Evolutionary conservation across 306 rosid genomes (phyloP).

Genomic region (Sophora flavescens): DNA sequence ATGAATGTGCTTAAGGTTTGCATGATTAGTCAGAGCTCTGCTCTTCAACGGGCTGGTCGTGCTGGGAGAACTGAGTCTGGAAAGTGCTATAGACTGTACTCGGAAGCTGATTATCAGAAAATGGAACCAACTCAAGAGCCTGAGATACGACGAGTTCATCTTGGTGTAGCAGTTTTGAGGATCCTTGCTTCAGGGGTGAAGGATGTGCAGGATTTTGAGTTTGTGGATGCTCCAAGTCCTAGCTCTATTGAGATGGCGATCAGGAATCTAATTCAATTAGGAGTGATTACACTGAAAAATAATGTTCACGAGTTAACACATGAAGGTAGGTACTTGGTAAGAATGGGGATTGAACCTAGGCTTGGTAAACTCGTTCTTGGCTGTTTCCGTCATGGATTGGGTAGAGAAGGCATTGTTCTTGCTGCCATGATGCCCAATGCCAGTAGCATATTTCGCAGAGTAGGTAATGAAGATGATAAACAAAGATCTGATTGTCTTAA

Average conservation of each 20-base stretch:
- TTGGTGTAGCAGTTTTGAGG: conserved; percentile 92
- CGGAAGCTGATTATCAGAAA: conserved; percentile 69
- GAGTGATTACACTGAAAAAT: conserved; percentile 62
- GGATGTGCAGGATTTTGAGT: conserved; percentile 80
- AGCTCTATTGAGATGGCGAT: conserved; percentile 86
- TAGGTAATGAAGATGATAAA: conserved; percentile 80
- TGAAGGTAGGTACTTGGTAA: conserved; percentile 74
- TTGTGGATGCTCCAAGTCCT: conserved; percentile 88
- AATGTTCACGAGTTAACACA: conserved; percentile 63
- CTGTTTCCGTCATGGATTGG: conserved; percentile 58
- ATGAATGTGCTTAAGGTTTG: conserved; percentile 92
- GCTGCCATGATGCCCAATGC: conserved; percentile 94
- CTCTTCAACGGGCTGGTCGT: conserved; percentile 94
- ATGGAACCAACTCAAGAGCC: conserved; percentile 91
- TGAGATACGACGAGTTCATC: conserved; percentile 96
- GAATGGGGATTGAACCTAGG: conserved; percentile 94
- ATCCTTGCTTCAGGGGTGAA: conserved; percentile 87
- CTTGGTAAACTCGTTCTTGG: conserved; percentile 91
- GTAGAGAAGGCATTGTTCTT: conserved; percentile 87
- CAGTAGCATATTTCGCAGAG: conserved; percentile 87
- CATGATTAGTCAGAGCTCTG: conserved; percentile 91
- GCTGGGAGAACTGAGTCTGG: conserved; percentile 98
- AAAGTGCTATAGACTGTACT: conserved; percentile 87
- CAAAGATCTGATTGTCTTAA: conserved; percentile 82
- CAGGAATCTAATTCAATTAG: conserved; percentile 77